Conservation (phyloP, 768 basidiomycete species). For the Suillus subalutaceus region DNA sequence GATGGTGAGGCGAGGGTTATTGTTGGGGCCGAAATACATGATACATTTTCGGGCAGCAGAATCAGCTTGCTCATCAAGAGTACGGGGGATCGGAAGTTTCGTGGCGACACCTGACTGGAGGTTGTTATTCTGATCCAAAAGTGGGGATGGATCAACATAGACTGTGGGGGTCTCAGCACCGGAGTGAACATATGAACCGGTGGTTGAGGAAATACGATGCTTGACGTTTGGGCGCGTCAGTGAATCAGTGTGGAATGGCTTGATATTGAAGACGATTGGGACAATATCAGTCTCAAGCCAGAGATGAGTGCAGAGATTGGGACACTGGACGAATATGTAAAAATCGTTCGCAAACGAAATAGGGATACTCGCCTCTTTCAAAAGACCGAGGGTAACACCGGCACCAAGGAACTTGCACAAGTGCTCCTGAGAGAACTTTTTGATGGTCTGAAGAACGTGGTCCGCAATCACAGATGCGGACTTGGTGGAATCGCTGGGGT, state of each 20-base stretch:
- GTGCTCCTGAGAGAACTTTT: conserved; percentile 75
- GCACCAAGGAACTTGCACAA: conserved; percentile 87
- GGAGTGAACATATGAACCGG: conserved; percentile 76
- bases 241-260: conserved; percentile 79
- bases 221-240: conserved; percentile 78
- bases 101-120: conserved; percentile 50
- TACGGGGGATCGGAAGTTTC: conserved; percentile 73
- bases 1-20: conserved; percentile 83
- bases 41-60: conserved; percentile 84
- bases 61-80: conserved; percentile 83
- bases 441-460: conserved; percentile 64
- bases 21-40: conserved; percentile 81
- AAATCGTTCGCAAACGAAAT: conserved; percentile 17
- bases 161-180: conserved; percentile 78
- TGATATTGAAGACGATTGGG: conserved; percentile 85
- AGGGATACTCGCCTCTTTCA: conserved; percentile 58
- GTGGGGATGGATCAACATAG: conserved; percentile 59
- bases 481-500: conserved; percentile 53
- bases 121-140: conserved; percentile 43
- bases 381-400: conserved; percentile 71
- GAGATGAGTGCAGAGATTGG: conserved; percentile 82
- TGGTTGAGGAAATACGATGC: conserved; percentile 80
- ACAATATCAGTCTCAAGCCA: conserved; percentile 86
- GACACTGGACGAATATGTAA: conserved; percentile 47
- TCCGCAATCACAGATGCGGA: conserved; percentile 64